phyloP scores from a whole-genome alignment of 1,284 basidiomycete species.

The Melanopsichium pennsylvanicum region DNA sequence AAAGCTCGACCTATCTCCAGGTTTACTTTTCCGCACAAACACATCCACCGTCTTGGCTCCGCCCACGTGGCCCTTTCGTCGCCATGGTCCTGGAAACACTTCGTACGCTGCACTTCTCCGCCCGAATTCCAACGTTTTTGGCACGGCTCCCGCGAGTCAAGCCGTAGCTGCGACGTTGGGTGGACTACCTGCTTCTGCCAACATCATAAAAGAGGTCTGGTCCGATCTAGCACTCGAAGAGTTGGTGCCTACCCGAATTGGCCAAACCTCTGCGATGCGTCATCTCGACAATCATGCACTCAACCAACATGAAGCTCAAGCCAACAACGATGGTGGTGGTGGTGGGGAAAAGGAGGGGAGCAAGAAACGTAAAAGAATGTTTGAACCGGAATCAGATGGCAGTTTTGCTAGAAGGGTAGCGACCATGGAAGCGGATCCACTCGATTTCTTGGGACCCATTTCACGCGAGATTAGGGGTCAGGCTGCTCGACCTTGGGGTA shows the following conservation, averaged over 20 bases:
- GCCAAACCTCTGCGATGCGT: constrained; percentile 21
- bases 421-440: constrained; percentile 29
- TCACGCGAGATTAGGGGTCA: constrained; percentile 44
- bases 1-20: constrained; percentile 29
- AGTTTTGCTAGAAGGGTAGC: constrained; percentile 21
- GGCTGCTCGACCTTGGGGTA: constrained; percentile 22
- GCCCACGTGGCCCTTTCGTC: constrained; percentile 49
- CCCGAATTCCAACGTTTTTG: constrained; percentile 31
- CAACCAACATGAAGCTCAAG: neutral
- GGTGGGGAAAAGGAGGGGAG: constrained; percentile 1
- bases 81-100: constrained; percentile 47
- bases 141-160: constrained; percentile 33
- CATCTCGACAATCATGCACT: constrained; percentile 16
- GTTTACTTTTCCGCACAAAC: constrained; percentile 25
- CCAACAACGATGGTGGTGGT: neutral
- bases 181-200: constrained; percentile 22
- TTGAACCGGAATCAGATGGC: constrained; percentile 20
- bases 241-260: constrained; percentile 33
- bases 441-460: constrained; percentile 30
- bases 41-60: constrained; percentile 33
- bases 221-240: constrained; percentile 54
- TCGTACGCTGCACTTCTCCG: constrained; percentile 49
- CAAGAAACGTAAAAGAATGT: constrained; percentile 17
- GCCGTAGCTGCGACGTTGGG: constrained; percentile 37
- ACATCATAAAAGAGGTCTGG: constrained; percentile 46